Conservation (phyloP, 1,139 yeast genomes). For the Ogataea hybrid region DNA sequence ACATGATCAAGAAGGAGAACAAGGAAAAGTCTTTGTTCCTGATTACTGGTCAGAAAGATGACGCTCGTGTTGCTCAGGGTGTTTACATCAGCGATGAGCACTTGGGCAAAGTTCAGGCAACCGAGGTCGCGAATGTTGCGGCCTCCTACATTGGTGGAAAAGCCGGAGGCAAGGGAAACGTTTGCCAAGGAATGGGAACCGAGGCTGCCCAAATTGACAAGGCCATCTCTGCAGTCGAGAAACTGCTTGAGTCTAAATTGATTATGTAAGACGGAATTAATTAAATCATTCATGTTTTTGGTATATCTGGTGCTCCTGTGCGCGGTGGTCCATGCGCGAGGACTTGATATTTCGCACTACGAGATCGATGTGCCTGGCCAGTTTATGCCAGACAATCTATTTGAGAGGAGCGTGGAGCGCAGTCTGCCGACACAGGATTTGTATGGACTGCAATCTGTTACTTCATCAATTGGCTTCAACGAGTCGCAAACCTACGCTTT, state of each 20-base stretch:
- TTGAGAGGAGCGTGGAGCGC: conserved; percentile 35
- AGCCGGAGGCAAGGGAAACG: conserved; percentile 97
- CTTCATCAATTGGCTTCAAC: conserved; percentile 9
- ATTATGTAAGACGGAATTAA: conserved; percentile 6
- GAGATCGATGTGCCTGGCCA: not conserved
- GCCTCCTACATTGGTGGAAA: conserved; percentile 84
- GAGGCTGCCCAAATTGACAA: conserved; percentile 64
- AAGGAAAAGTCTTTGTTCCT: conserved; percentile 78
- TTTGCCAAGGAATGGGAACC: conserved; percentile 96
- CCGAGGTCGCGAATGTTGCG: conserved; percentile 71
- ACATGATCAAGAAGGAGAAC: conserved; percentile 73
- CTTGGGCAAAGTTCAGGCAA: conserved; percentile 66
- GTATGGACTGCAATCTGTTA: conserved; percentile 2
- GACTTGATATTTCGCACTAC: not conserved
- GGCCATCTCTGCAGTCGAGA: conserved; percentile 70
- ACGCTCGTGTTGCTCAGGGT: conserved; percentile 89
- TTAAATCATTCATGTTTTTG: conserved; percentile 5
- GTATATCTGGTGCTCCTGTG: conserved; percentile 1
- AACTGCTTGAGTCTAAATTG: conserved; percentile 58
- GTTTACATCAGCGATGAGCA: conserved; percentile 80
- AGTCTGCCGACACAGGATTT: conserved; percentile 52
- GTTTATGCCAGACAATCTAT: conserved; percentile 27
- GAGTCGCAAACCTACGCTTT: conserved; percentile 10
- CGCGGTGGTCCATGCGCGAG: not conserved
- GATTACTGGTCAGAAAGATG: conserved; percentile 60